These are phyloP conservation scores for Trematosphaeria pertusa DNA, from an alignment of 2,329 filamentous ascomycete genomes.

Conservation along the genomic window DNA sequence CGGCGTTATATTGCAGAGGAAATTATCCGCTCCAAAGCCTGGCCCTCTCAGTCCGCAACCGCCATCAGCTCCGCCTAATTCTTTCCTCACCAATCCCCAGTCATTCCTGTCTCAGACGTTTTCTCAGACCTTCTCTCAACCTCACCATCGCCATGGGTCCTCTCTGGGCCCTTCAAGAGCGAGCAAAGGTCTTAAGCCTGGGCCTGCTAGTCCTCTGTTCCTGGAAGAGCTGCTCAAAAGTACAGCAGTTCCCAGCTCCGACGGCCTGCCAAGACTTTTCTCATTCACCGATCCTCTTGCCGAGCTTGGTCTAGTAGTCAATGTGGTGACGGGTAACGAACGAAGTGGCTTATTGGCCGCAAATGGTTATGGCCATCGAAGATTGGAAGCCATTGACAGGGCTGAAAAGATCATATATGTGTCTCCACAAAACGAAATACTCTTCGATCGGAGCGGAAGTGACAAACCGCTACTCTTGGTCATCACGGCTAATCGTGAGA, in stretches of 20 bases:
- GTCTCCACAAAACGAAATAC: constrained; percentile 68
- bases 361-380: constrained; percentile 41
- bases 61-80: constrained; percentile 75
- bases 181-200: constrained; percentile 28
- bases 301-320: constrained; percentile 82
- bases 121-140: constrained; percentile 49
- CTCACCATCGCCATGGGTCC: constrained; percentile 32
- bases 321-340: constrained; percentile 37
- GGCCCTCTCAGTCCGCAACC: constrained; percentile 46
- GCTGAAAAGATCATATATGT: constrained; percentile 86
- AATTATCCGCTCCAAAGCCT: constrained; percentile 61
- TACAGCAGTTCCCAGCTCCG: constrained; percentile 32
- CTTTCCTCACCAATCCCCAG: constrained; percentile 68
- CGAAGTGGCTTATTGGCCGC: constrained; percentile 36
- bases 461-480: constrained; percentile 69
- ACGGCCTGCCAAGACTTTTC: constrained; percentile 76
- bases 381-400: constrained; percentile 69
- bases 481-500: constrained; percentile 80
- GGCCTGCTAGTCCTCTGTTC: constrained; percentile 31
- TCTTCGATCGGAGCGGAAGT: constrained; percentile 53
- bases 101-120: constrained; percentile 62
- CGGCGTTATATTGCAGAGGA: constrained; percentile 87
- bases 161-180: constrained; percentile 34
- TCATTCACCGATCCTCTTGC: constrained; percentile 85
- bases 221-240: constrained; percentile 41